Evolutionary conservation across 495 filamentous ascomycete species (phyloP).

Genomic region (Cercophora sp.): DNA sequence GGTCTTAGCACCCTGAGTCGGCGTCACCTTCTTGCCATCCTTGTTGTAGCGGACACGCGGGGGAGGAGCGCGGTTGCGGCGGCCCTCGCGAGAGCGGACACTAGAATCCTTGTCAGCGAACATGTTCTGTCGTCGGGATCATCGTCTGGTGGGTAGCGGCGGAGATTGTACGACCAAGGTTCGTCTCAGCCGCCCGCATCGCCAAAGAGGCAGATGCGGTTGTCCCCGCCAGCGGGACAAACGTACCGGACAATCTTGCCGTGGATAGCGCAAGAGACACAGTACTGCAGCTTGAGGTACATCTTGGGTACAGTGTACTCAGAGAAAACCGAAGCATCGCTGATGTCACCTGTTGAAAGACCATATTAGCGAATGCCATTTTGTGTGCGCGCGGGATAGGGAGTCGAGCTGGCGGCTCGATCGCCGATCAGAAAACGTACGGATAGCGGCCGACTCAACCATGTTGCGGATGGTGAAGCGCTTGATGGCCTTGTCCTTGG

Average conservation of each 20-base stretch:
- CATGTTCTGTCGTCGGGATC: conserved; percentile 10
- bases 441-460: conserved; percentile 99
- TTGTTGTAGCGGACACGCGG: conserved; percentile 99
- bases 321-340: conserved; percentile 95
- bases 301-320: conserved; percentile 99
- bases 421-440: conserved; percentile 54
- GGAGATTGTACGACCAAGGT: conserved; percentile 55
- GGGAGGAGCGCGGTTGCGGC: conserved; percentile 97
- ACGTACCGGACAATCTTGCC: conserved; percentile 99
- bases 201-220: conserved; percentile 27
- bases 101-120: conserved; percentile 51
- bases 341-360: conserved; percentile 84
- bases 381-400: not conserved
- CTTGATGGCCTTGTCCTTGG: conserved; percentile 99
- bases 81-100: conserved; percentile 94
- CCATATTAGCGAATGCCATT: conserved; percentile 18
- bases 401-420: not conserved
- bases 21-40: conserved; percentile 99
- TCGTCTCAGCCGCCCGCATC: conserved; percentile 55
- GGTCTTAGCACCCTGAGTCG: conserved; percentile 62
- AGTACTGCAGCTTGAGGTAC: conserved; percentile 99
- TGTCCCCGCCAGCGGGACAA: conserved; percentile 37
- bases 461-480: conserved; percentile 99
- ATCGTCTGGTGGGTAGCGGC: conserved; percentile 24
- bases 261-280: conserved; percentile 99